phyloP scores from a whole-genome alignment of 352 stramenopile genomes.

The Pythium coloratum region DNA sequence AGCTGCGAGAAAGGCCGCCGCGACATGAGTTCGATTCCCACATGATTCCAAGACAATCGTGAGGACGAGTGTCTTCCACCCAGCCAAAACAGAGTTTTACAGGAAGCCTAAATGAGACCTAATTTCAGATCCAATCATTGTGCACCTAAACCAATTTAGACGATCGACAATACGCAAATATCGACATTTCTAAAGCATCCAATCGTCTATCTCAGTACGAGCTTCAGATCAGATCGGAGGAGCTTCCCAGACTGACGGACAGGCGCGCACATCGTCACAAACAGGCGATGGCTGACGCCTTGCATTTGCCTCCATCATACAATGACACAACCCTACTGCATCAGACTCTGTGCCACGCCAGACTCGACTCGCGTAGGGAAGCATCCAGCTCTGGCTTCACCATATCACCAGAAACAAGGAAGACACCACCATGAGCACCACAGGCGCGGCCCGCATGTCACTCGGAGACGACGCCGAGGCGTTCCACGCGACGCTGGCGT shows the following conservation, averaged over 20 bases:
- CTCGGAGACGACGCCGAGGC: constrained; percentile 22
- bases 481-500: constrained; percentile 28
- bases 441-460: neutral
- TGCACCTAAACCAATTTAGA: neutral
- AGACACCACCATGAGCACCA: constrained; percentile 9
- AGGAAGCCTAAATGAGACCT: too few relatives aligned
- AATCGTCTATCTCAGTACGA: neutral
- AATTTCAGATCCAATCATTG: too few relatives aligned
- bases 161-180: neutral
- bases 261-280: neutral
- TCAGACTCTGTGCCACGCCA: neutral
- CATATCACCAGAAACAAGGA: neutral
- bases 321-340: neutral
- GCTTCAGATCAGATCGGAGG: neutral
- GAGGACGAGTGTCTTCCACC: too few relatives aligned
- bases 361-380: neutral
- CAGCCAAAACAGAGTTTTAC: too few relatives aligned
- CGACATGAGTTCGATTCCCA: too few relatives aligned
- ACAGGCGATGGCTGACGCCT: neutral
- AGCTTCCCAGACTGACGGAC: neutral
- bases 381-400: too few relatives aligned
- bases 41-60: too few relatives aligned
- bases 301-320: neutral
- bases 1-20: too few relatives aligned
- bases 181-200: neutral